A percentile compares a stretch with the other conserved stretches of the same genome.
phyloP scores from a whole-genome alignment of 257 asterid species.

The Jacaranda mimosifolia region DNA sequence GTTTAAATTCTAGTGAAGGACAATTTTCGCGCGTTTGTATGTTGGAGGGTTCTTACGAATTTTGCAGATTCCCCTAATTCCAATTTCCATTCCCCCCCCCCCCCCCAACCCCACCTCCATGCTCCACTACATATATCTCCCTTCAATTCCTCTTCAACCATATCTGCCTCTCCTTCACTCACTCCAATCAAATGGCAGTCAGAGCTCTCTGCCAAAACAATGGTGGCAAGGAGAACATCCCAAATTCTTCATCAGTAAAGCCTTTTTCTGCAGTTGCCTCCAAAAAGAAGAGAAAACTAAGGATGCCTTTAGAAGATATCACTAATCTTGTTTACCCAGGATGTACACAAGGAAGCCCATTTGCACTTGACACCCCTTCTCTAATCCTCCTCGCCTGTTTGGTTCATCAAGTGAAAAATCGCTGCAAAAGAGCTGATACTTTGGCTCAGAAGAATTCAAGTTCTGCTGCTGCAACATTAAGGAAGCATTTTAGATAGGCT shows the following conservation, averaged over 20 bases:
- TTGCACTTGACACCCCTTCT: slow-evolving; percentile 1
- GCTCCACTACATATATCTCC: slow-evolving; percentile 21
- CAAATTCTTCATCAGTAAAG: slow-evolving; percentile 32
- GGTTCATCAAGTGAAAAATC: slow-evolving; percentile 28
- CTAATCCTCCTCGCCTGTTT: slow-evolving; percentile 25
- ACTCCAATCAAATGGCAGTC: slow-evolving; percentile 33
- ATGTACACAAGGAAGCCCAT: slow-evolving; percentile 14
- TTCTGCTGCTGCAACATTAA: slow-evolving; percentile 40
- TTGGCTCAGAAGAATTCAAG: slow-evolving; percentile 1
- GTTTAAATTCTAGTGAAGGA: not conserved
- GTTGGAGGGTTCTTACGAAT: slow-evolving; percentile 16
- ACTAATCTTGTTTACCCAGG: slow-evolving; percentile 37
- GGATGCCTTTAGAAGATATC: slow-evolving; percentile 40
- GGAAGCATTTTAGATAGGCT: slow-evolving; percentile 45
- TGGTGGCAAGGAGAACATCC: slow-evolving; percentile 45
- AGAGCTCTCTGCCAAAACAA: slow-evolving; percentile 17
- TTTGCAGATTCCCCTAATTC: slow-evolving; percentile 5
- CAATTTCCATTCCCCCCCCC: slow-evolving; percentile 24
- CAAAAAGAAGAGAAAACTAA: slow-evolving; percentile 37
- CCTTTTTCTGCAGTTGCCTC: not conserved
- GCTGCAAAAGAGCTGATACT: not conserved
- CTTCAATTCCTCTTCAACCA: not conserved
- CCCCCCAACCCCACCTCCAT: slow-evolving; percentile 34
- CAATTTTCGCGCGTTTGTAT: slow-evolving; percentile 26
- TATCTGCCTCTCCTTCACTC: slow-evolving; percentile 14